These are phyloP conservation scores for Ramichloridium luteum DNA, from an alignment of 2,329 filamentous ascomycete species.

Conservation along the genomic window DNA sequence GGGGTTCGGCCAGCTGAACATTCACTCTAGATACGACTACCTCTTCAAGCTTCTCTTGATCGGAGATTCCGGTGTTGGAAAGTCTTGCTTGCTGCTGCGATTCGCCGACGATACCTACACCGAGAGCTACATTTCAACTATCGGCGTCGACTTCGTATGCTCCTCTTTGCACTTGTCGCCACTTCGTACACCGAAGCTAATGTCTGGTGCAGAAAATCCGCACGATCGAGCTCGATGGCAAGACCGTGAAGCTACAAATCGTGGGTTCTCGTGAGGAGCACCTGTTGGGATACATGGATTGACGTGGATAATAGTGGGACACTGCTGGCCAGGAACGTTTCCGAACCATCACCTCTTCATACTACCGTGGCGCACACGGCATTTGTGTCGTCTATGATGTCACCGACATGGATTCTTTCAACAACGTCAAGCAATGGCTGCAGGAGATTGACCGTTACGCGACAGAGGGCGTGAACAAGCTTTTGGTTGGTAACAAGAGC, in stretches of 20 bases:
- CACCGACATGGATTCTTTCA: conserved; percentile 99
- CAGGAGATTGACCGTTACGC: conserved; percentile 99
- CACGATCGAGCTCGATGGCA: conserved; percentile 97
- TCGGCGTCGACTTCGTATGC: conserved; percentile 96
- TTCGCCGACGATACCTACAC: conserved; percentile 99
- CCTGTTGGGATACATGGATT: conserved; percentile 3
- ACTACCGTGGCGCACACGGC: conserved; percentile 97
- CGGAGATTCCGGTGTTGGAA: conserved; percentile 99
- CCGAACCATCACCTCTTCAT: conserved; percentile 98
- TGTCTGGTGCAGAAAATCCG: conserved; percentile 72
- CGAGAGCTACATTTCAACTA: conserved; percentile 98
- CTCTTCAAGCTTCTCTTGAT: conserved; percentile 99
- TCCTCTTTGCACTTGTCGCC: conserved; percentile 2
- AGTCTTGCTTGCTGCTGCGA: conserved; percentile 94
- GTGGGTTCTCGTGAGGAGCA: conserved; percentile 48
- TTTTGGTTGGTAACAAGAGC: conserved; percentile 98
- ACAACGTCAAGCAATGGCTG: conserved; percentile 99
- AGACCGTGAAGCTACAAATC: conserved; percentile 99
- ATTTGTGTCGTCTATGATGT: conserved; percentile 99
- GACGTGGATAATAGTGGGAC: conserved; percentile 63
- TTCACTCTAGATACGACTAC: conserved; percentile 98
- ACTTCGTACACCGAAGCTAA: conserved; percentile 20
- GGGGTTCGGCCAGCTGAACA: no score
- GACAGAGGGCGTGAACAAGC: conserved; percentile 98
- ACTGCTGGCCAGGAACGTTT: conserved; percentile 98